phyloP scores from a whole-genome alignment of 2,329 filamentous ascomycete species.

The Neurospora sp. region DNA sequence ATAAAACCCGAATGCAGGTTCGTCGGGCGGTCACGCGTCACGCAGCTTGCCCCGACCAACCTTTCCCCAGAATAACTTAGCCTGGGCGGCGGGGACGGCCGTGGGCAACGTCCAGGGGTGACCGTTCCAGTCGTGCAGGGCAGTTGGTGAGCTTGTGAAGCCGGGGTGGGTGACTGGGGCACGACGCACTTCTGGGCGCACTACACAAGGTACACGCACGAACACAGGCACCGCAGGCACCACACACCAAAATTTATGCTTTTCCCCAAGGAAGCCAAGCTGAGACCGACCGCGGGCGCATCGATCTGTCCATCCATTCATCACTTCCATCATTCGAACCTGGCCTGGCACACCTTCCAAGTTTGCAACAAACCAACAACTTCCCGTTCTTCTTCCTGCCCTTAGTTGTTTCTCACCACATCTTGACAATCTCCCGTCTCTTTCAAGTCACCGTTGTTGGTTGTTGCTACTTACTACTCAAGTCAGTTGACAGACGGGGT shows the following conservation, averaged over 20 bases:
- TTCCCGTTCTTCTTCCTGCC: neutral
- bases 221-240: conserved; percentile 5
- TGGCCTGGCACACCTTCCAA: neutral
- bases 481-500: conserved; percentile 1
- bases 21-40: conserved; percentile 20
- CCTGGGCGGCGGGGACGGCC: neutral
- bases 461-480: neutral
- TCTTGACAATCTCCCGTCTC: neutral
- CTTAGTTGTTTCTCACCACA: neutral
- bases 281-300: neutral
- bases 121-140: neutral
- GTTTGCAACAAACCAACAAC: neutral
- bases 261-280: neutral
- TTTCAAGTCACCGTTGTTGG: neutral
- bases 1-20: conserved; percentile 15
- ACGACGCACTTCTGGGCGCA: too few species aligned
- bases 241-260: conserved; percentile 16
- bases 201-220: neutral
- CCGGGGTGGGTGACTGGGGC: neutral
- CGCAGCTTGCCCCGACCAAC: conserved; percentile 9
- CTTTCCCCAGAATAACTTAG: conserved; percentile 12
- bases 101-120: neutral
- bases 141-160: neutral
- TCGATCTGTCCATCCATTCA: neutral
- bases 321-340: neutral